phyloP scores from a whole-genome alignment of 257 asterid species.

The Mentha longifolia region DNA sequence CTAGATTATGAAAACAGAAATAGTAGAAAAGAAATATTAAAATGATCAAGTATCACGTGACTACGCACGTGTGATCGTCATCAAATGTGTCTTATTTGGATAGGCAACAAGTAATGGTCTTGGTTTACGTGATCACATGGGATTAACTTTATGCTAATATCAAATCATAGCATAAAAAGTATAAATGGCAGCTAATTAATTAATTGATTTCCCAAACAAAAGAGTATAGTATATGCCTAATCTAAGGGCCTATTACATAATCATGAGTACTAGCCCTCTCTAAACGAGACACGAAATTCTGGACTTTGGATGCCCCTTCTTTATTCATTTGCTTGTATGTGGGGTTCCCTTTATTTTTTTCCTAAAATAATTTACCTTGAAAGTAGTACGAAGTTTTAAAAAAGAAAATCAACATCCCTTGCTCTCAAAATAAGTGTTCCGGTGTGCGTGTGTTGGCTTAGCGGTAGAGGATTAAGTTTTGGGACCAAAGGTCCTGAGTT shows the following conservation, averaged over 20 bases:
- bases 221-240: too few species aligned
- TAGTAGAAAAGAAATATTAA: neutral
- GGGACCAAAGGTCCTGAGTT: too few species aligned
- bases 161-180: constrained; percentile 48
- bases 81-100: constrained; percentile 12
- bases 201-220: constrained; percentile 1
- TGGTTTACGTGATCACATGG: constrained; percentile 55
- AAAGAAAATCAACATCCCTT: too few species aligned
- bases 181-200: constrained; percentile 38
- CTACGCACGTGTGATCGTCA: constrained; percentile 33
- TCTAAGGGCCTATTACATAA: constrained; percentile 25
- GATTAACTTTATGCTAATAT: constrained; percentile 39
- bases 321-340: neutral
- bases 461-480: too few species aligned
- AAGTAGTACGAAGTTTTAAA: too few species aligned
- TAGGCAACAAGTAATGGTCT: constrained; percentile 11
- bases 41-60: constrained; percentile 24
- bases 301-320: constrained; percentile 33
- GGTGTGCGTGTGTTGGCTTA: too few species aligned
- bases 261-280: constrained; percentile 27
- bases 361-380: too few species aligned
- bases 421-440: too few species aligned
- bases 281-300: neutral
- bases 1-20: too few species aligned
- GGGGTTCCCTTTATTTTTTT: too few species aligned